These are phyloP conservation scores for Hortaea sp. DNA, from an alignment of 2,329 filamentous ascomycete genomes.

Conservation along the genomic window DNA sequence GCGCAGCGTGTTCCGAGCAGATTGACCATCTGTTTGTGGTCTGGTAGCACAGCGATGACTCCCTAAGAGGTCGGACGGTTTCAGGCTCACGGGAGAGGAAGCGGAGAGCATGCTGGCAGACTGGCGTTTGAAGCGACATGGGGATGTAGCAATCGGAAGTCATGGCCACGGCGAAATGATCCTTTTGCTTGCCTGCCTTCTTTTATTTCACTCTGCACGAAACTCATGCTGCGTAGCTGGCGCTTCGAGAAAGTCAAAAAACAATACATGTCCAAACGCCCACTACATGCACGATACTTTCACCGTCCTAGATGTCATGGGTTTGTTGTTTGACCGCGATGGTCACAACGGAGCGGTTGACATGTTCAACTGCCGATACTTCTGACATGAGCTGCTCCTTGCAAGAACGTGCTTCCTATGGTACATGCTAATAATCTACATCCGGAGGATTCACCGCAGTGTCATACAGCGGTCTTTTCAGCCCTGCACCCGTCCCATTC, in stretches of 20 bases:
- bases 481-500: constrained; percentile 28
- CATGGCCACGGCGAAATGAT: background rate
- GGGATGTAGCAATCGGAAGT: background rate
- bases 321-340: too few relatives aligned
- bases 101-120: background rate
- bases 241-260: constrained; percentile 2
- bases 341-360: too few relatives aligned
- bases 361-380: too few relatives aligned
- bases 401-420: too few relatives aligned
- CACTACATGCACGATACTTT: background rate
- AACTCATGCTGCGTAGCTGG: constrained; percentile 3
- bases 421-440: too few relatives aligned
- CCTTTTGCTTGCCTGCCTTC: background rate
- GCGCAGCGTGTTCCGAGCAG: background rate
- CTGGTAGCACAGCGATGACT: background rate
- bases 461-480: constrained; percentile 1
- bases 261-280: background rate
- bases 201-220: too few relatives aligned
- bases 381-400: too few relatives aligned
- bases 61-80: background rate
- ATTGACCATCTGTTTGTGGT: background rate
- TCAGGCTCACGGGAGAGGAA: background rate
- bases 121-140: background rate
- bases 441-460: too few relatives aligned
- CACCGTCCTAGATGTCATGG: background rate